These are phyloP conservation scores for Hevea brasiliensis DNA, from an alignment of 345 rosid species.

Conservation along the genomic window DNA sequence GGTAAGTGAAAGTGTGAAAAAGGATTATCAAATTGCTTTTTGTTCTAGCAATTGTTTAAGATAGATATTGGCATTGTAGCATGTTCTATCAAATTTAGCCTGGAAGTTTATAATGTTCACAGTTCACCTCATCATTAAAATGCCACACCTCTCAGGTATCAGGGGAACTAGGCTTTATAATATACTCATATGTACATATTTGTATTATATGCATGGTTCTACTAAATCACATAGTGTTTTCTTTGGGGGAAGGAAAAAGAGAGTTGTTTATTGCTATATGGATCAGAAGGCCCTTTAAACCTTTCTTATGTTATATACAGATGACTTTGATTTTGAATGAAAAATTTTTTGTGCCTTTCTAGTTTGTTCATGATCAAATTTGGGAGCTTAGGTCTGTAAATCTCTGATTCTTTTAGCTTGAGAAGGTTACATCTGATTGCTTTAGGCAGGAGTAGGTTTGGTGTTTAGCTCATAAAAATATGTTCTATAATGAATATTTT, in stretches of 20 bases:
- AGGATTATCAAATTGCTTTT: conserved; percentile 10
- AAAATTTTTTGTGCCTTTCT: neutral
- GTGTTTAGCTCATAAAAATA: neutral
- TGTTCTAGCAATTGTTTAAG: neutral
- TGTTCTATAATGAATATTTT: neutral
- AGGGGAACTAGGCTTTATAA: too few species aligned
- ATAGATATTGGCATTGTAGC: neutral
- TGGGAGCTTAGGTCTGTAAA: neutral
- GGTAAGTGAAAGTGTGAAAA: conserved; percentile 41
- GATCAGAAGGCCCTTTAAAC: too few species aligned
- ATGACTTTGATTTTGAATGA: neutral
- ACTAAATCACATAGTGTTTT: too few species aligned
- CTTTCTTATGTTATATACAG: too few species aligned
- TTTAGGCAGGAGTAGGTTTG: neutral
- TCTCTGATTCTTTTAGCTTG: neutral
- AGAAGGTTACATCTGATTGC: neutral
- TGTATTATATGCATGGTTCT: too few species aligned
- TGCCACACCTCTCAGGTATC: too few species aligned
- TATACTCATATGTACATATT: too few species aligned
- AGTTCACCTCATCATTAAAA: neutral
- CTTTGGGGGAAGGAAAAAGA: too few species aligned
- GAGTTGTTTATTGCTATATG: too few species aligned
- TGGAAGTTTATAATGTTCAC: neutral
- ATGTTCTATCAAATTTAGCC: neutral
- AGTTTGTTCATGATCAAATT: neutral